These are phyloP conservation scores for Nitzschia sp. DNA, from an alignment of 108 stramenopile species.

Conservation along the genomic window DNA sequence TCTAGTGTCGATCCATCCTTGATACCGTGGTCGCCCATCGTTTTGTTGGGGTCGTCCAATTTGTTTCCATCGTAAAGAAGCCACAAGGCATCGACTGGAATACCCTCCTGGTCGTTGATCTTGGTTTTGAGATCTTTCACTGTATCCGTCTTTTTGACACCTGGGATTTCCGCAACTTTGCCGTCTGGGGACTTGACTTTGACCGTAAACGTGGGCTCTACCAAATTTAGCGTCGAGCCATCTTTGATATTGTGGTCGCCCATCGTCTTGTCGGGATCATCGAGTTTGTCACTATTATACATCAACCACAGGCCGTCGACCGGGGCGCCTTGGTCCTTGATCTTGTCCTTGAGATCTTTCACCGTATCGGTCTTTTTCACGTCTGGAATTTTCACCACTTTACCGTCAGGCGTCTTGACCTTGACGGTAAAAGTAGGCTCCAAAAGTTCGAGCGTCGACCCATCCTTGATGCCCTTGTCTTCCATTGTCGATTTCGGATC, in stretches of 20 bases:
- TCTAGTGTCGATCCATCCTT: conserved; percentile 11
- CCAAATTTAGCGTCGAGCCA: conserved; percentile 6
- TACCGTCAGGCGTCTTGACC: background rate
- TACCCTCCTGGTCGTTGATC: conserved; percentile 17
- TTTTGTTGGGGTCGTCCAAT: conserved; percentile 4
- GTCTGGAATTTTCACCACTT: background rate
- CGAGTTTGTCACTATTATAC: conserved; percentile 3
- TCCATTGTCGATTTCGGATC: conserved; percentile 4
- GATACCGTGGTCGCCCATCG: conserved; percentile 13
- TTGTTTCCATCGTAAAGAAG: background rate
- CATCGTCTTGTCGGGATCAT: background rate
- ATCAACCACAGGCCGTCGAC: background rate
- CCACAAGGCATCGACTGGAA: conserved; percentile 24
- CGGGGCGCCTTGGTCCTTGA: background rate
- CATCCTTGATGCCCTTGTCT: conserved; percentile 1
- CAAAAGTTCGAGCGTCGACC: conserved; percentile 3
- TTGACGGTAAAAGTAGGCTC: background rate
- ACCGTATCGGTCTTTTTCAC: conserved; percentile 13
- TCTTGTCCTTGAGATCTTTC: conserved; percentile 17
- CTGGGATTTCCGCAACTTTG: background rate
- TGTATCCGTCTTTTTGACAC: conserved; percentile 16
- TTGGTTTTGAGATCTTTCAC: conserved; percentile 23
- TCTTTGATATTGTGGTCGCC: conserved; percentile 14
- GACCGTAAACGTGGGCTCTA: conserved; percentile 20
- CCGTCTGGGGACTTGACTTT: conserved; percentile 3